Evolutionary conservation across 208 protist species (phyloP).

Genomic region (Naegleria fowleri): DNA sequence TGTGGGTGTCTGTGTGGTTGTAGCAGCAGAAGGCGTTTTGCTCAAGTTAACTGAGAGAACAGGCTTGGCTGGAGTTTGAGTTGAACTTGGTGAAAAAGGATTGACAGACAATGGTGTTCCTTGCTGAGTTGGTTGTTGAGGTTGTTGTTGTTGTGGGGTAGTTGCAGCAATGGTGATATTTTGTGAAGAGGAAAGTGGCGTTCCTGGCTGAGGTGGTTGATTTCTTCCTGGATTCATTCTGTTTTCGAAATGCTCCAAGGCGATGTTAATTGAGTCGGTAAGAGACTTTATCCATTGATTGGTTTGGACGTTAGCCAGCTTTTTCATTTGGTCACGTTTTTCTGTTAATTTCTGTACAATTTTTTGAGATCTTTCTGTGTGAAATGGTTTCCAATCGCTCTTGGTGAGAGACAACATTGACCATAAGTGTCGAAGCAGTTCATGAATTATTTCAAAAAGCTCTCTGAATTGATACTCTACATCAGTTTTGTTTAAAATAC

Average conservation of each 20-base stretch:
- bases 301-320: background rate
- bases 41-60: background rate
- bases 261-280: background rate
- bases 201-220: background rate
- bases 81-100: too few species aligned
- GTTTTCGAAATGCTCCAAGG: background rate
- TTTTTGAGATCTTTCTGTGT: background rate
- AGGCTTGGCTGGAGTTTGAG: background rate
- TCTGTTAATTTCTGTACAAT: background rate
- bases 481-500: background rate
- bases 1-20: background rate
- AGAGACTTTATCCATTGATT: background rate
- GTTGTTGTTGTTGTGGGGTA: background rate
- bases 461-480: background rate
- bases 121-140: background rate
- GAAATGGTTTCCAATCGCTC: background rate
- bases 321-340: background rate
- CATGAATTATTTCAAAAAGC: background rate
- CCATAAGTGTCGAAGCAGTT: slow-evolving; percentile 7
- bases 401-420: background rate
- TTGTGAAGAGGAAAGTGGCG: background rate
- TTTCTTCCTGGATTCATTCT: background rate
- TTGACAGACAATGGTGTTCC: background rate
- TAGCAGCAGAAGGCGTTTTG: background rate
- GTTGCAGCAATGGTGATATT: too few species aligned